Percentiles rank a stretch among this genome's conserved stretches.
phyloP scores from a whole-genome alignment of 1,284 basidiomycete genomes.

The Apiotrichum veenhuisii region DNA sequence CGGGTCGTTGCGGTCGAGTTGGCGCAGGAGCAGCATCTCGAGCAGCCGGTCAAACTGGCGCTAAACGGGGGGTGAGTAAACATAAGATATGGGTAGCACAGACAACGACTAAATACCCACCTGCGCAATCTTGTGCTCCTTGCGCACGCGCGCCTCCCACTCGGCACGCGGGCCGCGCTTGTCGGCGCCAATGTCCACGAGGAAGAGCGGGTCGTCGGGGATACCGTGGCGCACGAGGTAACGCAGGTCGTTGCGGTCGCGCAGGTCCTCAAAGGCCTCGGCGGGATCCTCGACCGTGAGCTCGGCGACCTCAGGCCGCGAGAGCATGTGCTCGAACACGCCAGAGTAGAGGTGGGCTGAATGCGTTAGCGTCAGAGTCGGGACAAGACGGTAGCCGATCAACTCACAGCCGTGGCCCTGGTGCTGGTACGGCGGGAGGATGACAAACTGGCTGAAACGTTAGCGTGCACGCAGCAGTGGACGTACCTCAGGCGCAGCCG shows the following conservation, averaged over 20 bases:
- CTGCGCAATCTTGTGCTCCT: conserved; percentile 81
- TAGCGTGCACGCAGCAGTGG: background rate
- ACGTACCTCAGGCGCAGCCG: conserved; percentile 75
- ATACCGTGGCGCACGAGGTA: conserved; percentile 56
- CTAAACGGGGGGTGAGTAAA: too few species aligned
- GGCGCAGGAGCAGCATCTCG: conserved; percentile 82
- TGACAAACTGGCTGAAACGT: conserved; percentile 76
- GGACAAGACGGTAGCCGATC: background rate
- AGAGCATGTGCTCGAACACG: conserved; percentile 73
- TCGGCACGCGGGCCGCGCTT: conserved; percentile 29
- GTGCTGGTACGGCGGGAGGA: conserved; percentile 84
- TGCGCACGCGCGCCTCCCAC: conserved; percentile 78
- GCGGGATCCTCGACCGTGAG: conserved; percentile 96
- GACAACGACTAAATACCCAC: conserved; percentile 56
- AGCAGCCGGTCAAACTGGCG: conserved; percentile 87
- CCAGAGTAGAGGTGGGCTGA: conserved; percentile 81
- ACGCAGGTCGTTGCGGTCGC: conserved; percentile 85
- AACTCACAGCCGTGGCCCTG: conserved; percentile 82
- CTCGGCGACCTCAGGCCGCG: conserved; percentile 69
- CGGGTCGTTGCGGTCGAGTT: conserved; percentile 63
- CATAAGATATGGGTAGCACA: too few species aligned
- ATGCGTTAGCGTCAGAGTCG: conserved; percentile 1
- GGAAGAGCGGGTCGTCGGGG: conserved; percentile 35
- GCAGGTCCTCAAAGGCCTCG: conserved; percentile 67
- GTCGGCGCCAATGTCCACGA: conserved; percentile 31